Base-by-base conservation (phyloP, 2,329 filamentous ascomycete species). In the Shiraia sp. region DNA sequence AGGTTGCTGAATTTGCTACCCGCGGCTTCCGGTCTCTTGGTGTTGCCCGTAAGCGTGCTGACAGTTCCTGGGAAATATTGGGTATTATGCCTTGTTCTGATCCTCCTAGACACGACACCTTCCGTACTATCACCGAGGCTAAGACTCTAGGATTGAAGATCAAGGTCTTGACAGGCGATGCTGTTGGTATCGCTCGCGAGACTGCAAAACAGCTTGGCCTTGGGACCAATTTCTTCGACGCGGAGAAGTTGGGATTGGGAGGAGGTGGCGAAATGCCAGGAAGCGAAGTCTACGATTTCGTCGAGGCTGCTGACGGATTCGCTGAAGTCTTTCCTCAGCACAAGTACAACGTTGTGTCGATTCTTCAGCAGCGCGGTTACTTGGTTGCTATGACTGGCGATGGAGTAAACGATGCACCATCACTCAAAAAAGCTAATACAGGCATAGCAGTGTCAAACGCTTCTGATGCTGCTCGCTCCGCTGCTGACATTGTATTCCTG, bases 381-480 rank as follows among this genome's bases (percentile, higher is more conserved):
- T 82, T 95, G 28, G 90, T 95, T 74, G 90, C 90, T 70, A 95
- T 96, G 90, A 96, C 90, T 73, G 90, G 90, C 79, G 90, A 95
- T 60, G 90, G 90, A 81, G 90, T 95, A 75, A 95, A 95, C 75
- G 90, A 95, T 73, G 90, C 90, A 53, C 88, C 90, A 52, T 95
- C 89, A 22, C 78, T 95, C 67, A 95, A 95, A 79, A 95, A 91
- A 79, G 90, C 90, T n/a, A 89, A 96, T 75, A 95, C 89, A 63
- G 90, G 90, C 79, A 95, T 96, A 75, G 90, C 90, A 53, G 90
- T 96, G 63, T 88, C 95, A 76, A 90, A 90, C 76, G 85, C 90
- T 49, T 93, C 89, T 19, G 90, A 95, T 69, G 90, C 90, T 68
- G 90, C 90, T 63, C 88, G 89, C 56, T 93, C 90, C 45, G 90